Conservation (phyloP, 164 flowering plant species). For the Cinnamomum micranthum region DNA sequence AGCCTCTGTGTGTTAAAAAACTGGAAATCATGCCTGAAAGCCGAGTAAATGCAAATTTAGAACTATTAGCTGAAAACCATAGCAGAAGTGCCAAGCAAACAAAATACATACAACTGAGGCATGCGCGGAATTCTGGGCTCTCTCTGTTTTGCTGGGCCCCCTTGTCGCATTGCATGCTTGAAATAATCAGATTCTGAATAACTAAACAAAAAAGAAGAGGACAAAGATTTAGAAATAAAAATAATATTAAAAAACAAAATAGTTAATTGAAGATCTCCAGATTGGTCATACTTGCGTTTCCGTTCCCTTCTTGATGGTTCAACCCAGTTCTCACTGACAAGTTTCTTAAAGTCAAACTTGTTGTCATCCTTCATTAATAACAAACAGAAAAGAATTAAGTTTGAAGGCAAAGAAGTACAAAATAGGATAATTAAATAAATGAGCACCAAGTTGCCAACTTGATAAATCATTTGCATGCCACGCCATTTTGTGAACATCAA, state of each 20-base stretch:
- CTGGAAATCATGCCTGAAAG: conserved; percentile 92
- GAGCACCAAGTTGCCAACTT: background rate
- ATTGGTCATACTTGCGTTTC: conserved; percentile 76
- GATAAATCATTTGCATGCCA: too few relatives aligned
- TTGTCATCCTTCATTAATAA: conserved; percentile 53
- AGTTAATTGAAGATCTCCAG: background rate
- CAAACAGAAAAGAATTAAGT: conserved; percentile 1
- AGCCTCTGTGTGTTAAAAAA: conserved; percentile 88
- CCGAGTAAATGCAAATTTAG: conserved; percentile 3
- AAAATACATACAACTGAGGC: conserved; percentile 84
- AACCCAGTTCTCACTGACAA: conserved; percentile 92
- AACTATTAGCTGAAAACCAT: background rate
- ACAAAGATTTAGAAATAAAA: background rate
- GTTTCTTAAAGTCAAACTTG: conserved; percentile 91
- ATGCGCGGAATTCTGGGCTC: conserved; percentile 98
- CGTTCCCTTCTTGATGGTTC: conserved; percentile 97
- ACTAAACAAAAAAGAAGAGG: conserved; percentile 22
- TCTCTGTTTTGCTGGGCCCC: conserved; percentile 85
- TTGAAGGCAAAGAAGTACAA: background rate
- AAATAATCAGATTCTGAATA: conserved; percentile 95
- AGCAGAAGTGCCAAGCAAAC: background rate
- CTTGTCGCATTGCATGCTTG: conserved; percentile 98
- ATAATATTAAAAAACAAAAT: background rate
- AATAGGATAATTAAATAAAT: background rate
- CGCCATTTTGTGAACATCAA: background rate